These are phyloP conservation scores for Agrocybe chaxingu DNA, from an alignment of 768 basidiomycete species.

Conservation along the genomic window DNA sequence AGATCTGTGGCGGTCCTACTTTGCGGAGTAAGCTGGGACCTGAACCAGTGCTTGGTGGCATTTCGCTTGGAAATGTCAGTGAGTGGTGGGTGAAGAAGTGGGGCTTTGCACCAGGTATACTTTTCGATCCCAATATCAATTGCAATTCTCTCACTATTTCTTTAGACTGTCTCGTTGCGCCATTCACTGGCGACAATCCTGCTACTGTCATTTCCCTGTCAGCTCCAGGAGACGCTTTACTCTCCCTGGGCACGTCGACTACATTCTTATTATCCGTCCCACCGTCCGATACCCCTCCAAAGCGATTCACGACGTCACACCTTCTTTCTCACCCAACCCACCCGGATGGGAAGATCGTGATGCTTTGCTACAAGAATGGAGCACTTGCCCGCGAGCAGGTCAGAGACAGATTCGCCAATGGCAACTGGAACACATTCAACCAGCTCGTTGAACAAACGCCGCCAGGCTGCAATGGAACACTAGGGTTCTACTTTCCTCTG, in stretches of 20 bases:
- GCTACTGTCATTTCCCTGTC: conserved; percentile 76
- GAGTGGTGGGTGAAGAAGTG: conserved; percentile 73
- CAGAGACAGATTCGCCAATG: conserved; percentile 57
- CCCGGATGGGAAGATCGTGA: conserved; percentile 67
- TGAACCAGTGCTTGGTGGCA: conserved; percentile 75
- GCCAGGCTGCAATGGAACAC: conserved; percentile 54
- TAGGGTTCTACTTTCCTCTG: conserved; percentile 80
- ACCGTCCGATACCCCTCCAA: conserved; percentile 58
- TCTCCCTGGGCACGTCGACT: conserved; percentile 87
- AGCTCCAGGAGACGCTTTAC: conserved; percentile 75
- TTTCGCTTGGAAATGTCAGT: conserved; percentile 59
- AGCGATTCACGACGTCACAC: conserved; percentile 72
- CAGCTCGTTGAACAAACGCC: conserved; percentile 51
- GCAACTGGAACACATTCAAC: conserved; percentile 71
- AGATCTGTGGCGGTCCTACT: conserved; percentile 65
- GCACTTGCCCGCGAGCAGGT: conserved; percentile 79
- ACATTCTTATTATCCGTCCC: conserved; percentile 80
- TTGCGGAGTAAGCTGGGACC: conserved; percentile 69
- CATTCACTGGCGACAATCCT: conserved; percentile 90
- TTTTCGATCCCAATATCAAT: not conserved
- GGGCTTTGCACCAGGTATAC: conserved; percentile 65
- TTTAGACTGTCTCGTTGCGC: conserved; percentile 72
- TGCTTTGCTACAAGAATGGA: conserved; percentile 92
- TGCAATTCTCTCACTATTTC: not conserved
- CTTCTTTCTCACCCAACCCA: conserved; percentile 69